Conservation (phyloP, 306 rosid genomes). For the Fragaria nilgerrensis region DNA sequence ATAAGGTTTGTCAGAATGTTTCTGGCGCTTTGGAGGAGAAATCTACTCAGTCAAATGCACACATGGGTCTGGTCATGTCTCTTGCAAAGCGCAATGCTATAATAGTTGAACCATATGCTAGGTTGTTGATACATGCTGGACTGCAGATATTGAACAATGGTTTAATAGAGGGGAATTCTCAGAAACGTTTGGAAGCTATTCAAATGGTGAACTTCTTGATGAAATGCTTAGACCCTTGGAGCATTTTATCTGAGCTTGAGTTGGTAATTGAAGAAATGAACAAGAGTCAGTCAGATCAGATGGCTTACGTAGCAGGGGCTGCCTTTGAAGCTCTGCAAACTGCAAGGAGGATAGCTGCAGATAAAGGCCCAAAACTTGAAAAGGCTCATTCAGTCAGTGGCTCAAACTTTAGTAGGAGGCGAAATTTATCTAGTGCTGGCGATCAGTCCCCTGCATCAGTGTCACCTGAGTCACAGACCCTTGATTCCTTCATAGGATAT, state of each 20-base stretch:
- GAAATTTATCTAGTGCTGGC: constrained; percentile 35
- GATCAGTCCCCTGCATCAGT: constrained; percentile 49
- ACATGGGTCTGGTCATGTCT: constrained; percentile 77
- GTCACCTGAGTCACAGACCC: constrained; percentile 66
- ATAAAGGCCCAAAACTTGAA: constrained; percentile 43
- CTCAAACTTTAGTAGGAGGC: constrained; percentile 58
- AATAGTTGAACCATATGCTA: constrained; percentile 85
- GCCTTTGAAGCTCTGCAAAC: constrained; percentile 89
- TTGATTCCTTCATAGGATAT: constrained; percentile 60
- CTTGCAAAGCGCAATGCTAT: constrained; percentile 75
- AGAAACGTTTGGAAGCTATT: constrained; percentile 66
- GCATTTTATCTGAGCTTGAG: constrained; percentile 69
- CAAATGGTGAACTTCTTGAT: constrained; percentile 82
- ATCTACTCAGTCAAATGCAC: constrained; percentile 66
- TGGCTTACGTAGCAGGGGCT: constrained; percentile 77
- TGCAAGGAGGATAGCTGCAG: constrained; percentile 51
- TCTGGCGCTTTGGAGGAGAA: constrained; percentile 75
- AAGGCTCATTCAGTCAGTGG: constrained; percentile 57
- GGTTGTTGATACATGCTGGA: constrained; percentile 68
- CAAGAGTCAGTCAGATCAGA: constrained; percentile 68
- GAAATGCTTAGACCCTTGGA: constrained; percentile 71
- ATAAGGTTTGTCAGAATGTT: constrained; percentile 79
- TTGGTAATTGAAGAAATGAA: constrained; percentile 74
- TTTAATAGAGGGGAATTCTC: constrained; percentile 65
- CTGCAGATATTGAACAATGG: constrained; percentile 52